Evolutionary conservation across 345 rosid species (phyloP).

Genomic region (Brassica rapa): DNA sequence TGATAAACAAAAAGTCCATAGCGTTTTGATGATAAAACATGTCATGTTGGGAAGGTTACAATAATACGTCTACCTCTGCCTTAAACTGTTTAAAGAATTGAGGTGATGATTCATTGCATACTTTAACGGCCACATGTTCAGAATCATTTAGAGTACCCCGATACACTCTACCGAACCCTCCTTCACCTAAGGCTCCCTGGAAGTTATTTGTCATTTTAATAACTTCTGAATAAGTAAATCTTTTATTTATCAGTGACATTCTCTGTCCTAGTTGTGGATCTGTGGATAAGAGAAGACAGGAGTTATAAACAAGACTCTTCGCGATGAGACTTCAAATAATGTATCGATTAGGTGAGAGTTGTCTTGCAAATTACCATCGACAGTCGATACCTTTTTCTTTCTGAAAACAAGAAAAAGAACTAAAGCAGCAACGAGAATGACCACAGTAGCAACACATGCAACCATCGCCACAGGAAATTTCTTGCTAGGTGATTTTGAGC

Average conservation of each 20-base stretch:
- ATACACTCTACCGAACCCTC: conserved; percentile 56
- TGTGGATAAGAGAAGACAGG: too few relatives aligned
- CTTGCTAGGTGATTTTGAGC: neutral
- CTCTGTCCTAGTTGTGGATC: too few relatives aligned
- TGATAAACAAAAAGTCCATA: too few relatives aligned
- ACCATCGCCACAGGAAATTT: neutral
- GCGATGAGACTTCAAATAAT: too few relatives aligned
- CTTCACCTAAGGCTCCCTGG: conserved; percentile 44
- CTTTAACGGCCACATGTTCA: conserved; percentile 54
- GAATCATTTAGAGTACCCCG: conserved; percentile 42
- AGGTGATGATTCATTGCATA: conserved; percentile 39
- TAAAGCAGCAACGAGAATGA: neutral
- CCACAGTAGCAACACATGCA: conserved; percentile 23
- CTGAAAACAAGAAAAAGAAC: conserved; percentile 9
- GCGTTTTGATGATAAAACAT: too few relatives aligned
- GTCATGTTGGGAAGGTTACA: neutral
- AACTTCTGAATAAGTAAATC: conserved; percentile 41
- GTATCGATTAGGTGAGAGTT: too few relatives aligned
- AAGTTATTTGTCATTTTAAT: conserved; percentile 42
- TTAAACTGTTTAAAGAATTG: conserved; percentile 50
- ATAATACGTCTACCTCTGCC: conserved; percentile 56
- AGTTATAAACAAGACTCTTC: too few relatives aligned
- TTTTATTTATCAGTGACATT: conserved; percentile 7
- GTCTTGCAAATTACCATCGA: neutral
- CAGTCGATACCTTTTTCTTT: conserved; percentile 2